Evolutionary conservation across 2,329 filamentous ascomycete genomes (phyloP).

Genomic region (Chaetomiaceae sp.): DNA sequence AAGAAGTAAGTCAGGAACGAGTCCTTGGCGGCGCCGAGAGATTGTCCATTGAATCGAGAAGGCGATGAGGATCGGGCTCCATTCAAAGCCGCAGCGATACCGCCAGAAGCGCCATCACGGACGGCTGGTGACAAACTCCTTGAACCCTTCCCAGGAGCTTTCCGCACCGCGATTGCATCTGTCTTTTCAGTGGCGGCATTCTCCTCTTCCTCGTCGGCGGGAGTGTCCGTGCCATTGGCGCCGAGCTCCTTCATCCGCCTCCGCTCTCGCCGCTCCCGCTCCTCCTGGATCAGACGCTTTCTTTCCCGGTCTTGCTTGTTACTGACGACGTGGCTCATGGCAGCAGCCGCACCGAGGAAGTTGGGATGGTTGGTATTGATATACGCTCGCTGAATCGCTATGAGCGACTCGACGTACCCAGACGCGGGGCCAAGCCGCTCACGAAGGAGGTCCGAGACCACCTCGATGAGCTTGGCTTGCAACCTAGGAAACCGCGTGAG

Average conservation of each 20-base stretch:
- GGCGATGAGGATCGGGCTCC: conserved; percentile 59
- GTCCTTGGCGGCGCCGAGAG: conserved; percentile 65
- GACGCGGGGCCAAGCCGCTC: conserved; percentile 89
- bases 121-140: conserved; percentile 82
- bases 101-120: conserved; percentile 59
- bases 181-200: conserved; percentile 45
- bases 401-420: conserved; percentile 89
- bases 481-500: conserved; percentile 86
- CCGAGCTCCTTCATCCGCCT: conserved; percentile 78
- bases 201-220: conserved; percentile 60
- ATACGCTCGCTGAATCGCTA: conserved; percentile 94
- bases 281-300: conserved; percentile 72
- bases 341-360: conserved; percentile 91
- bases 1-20: conserved; percentile 99
- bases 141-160: conserved; percentile 54
- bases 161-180: conserved; percentile 57
- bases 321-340: conserved; percentile 94
- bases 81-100: conserved; percentile 64
- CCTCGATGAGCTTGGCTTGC: conserved; percentile 95
- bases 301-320: conserved; percentile 93
- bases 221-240: conserved; percentile 66
- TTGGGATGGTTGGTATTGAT: conserved; percentile 99
- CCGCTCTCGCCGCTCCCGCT: conserved; percentile 80
- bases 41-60: conserved; percentile 56
- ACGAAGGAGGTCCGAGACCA: conserved; percentile 90